phyloP scores from a whole-genome alignment of 441 rosid species.

The Monsonia emarginata region DNA sequence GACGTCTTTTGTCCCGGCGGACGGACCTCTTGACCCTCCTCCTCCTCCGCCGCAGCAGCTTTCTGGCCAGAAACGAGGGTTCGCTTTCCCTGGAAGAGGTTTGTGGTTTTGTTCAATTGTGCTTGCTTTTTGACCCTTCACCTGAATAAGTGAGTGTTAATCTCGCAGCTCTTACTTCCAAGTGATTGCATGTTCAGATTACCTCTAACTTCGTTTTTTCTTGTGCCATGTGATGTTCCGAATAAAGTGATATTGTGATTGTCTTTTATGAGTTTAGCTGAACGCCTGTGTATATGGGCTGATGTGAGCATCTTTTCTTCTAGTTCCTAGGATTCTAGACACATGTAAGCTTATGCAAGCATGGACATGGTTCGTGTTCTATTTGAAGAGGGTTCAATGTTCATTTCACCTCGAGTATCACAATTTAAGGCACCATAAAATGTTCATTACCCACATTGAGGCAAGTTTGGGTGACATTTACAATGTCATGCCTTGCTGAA shows the following conservation, averaged over 20 bases:
- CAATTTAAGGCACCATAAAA: not conserved
- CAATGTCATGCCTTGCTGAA: not conserved
- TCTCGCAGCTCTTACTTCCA: not conserved
- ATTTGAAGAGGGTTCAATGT: not conserved
- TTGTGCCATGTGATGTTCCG: not conserved
- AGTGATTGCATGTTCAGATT: not conserved
- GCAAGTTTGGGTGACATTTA: not conserved
- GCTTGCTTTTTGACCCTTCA: not conserved
- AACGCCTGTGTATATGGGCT: no score
- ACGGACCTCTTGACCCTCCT: constrained; percentile 23
- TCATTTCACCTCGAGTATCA: not conserved
- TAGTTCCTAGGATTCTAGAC: not conserved
- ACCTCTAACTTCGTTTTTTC: not conserved
- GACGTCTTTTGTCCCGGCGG: no score
- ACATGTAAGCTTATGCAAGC: not conserved
- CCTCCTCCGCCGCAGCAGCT: constrained; percentile 30
- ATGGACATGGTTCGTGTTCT: not conserved
- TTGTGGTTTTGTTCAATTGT: not conserved
- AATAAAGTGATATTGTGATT: not conserved
- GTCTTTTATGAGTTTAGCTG: not conserved
- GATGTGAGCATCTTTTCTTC: not conserved
- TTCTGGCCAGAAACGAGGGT: constrained; percentile 72
- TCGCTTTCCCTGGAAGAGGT: constrained; percentile 41
- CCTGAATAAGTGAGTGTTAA: not conserved
- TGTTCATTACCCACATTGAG: not conserved